Conservation (phyloP, 1,284 basidiomycete genomes). For the Apiotrichum mycotoxinovorans region DNA sequence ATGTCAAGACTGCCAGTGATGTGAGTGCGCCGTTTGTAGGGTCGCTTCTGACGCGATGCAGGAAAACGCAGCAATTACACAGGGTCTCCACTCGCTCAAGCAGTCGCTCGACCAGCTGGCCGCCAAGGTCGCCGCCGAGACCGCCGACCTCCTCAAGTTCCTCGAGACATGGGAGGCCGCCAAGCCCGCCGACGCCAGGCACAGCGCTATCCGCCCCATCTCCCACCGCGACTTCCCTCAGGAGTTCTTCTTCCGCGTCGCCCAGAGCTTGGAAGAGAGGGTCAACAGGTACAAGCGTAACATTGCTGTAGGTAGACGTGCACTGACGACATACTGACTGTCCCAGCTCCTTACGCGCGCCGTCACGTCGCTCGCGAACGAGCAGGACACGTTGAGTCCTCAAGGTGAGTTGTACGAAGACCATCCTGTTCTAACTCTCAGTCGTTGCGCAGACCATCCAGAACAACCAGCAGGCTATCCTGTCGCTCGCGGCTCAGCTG, state of each 20-base stretch:
- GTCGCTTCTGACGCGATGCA: constrained; percentile 7
- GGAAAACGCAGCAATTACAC: constrained; percentile 38
- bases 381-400: constrained; percentile 33
- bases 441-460: constrained; percentile 44
- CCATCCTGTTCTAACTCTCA: constrained; percentile 1
- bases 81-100: constrained; percentile 31
- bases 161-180: constrained; percentile 42
- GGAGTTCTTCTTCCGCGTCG: constrained; percentile 39
- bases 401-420: constrained; percentile 23
- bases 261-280: constrained; percentile 33
- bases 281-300: constrained; percentile 40
- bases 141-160: constrained; percentile 35
- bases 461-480: constrained; percentile 42
- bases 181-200: constrained; percentile 36
- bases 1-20: constrained; percentile 39
- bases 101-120: constrained; percentile 29
- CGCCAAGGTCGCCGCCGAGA: constrained; percentile 29
- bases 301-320: constrained; percentile 26
- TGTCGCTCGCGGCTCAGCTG: constrained; percentile 38
- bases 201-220: constrained; percentile 27
- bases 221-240: constrained; percentile 44
- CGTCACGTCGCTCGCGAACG: constrained; percentile 31
- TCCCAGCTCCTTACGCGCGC: constrained; percentile 37
- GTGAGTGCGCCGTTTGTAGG: constrained; percentile 17
- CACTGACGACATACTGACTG: not conserved